A percentile compares a stretch with the other conserved stretches of the same genome.
These are phyloP conservation scores for Podospora conica DNA, from an alignment of 495 filamentous ascomycete species.

Conservation along the genomic window DNA sequence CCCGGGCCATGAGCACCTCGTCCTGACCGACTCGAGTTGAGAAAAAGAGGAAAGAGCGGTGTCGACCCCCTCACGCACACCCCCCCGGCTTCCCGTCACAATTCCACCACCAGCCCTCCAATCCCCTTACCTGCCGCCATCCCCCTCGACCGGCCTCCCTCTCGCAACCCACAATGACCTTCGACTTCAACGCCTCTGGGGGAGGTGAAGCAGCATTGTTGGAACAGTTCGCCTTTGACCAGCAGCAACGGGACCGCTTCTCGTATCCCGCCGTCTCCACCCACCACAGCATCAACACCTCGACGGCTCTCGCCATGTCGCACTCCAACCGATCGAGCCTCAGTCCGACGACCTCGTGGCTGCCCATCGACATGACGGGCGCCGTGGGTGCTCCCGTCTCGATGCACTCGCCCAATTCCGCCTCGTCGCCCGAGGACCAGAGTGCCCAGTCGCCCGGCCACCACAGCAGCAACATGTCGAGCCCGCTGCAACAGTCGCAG, in stretches of 20 bases:
- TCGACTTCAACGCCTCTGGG: conserved; percentile 48
- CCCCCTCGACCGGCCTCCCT: conserved; percentile 18
- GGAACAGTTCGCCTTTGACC: conserved; percentile 49
- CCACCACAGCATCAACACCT: conserved; percentile 34
- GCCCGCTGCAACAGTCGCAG: conserved; percentile 39
- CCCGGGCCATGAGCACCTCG: conserved; percentile 28
- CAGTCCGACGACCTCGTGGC: conserved; percentile 37
- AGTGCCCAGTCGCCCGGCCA: conserved; percentile 38
- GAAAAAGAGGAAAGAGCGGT: conserved; percentile 41
- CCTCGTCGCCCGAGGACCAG: conserved; percentile 42
- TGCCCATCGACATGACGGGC: conserved; percentile 41
- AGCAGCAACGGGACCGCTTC: conserved; percentile 40
- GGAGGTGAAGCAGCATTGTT: conserved; percentile 44
- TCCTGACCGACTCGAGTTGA: conserved; percentile 31
- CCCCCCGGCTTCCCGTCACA: conserved; percentile 20
- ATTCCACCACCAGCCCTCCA: conserved; percentile 29
- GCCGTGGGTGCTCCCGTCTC: conserved; percentile 27
- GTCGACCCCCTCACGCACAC: conserved; percentile 25
- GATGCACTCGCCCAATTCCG: conserved; percentile 36
- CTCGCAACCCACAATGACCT: conserved; percentile 43
- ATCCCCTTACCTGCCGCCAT: conserved; percentile 18
- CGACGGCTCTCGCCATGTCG: conserved; percentile 40
- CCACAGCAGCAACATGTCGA: conserved; percentile 35
- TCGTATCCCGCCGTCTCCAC: conserved; percentile 40
- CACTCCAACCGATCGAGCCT: conserved; percentile 33